Base-by-base conservation (phyloP, 1,284 basidiomycete species). In the Moniliophthora roreri region DNA sequence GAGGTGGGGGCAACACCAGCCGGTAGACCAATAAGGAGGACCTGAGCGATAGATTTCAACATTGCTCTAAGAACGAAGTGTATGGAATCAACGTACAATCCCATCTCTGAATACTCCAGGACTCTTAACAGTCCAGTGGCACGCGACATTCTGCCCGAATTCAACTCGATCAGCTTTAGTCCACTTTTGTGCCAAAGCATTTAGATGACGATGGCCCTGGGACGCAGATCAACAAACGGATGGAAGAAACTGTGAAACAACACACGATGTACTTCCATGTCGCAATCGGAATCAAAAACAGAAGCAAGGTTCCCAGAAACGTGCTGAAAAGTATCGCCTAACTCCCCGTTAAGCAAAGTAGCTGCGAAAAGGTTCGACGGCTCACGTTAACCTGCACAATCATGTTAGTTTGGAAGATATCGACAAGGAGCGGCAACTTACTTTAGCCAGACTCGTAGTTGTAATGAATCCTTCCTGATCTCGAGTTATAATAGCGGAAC, bases 201-300 rank as follows among this genome's bases (percentile, higher is more conserved):
- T 73, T 34, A 79, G 70, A 26, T 72, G 69, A 21, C 62, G 61
- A 57, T 70, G 75, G 26, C 82, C 82, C 80, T 81, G 51, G 53
- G 32, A 28, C 40, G n/a, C 54, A 16, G 3, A 21, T 40, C n/a
- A 37, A 36, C 21, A 40, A 38, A 34, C 11, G 23, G 16, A 1
- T 42, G 16, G 15, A 36, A 16, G 7, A 37, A 41, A 11, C 26
- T 4, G 9, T 18, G 5, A 13, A n/a, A n/a, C n/a, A n/a, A 71
- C 74, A 45, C 34, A 79, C 79, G 36, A 71, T 59, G 20, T 63
- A 67, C 60, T 84, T 84, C 80, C 80, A 84, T 21, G 74, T 50
- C 41, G 72, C 48, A 44, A 81, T 63, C 2, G 82, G 82, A 1
- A 66, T 35, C 48, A 69, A 67, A 60, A 81, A 73, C 50, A 81